These are phyloP conservation scores for Beta macrorhiza DNA, from an alignment of 179 eudicot genomes.

Conservation along the genomic window DNA sequence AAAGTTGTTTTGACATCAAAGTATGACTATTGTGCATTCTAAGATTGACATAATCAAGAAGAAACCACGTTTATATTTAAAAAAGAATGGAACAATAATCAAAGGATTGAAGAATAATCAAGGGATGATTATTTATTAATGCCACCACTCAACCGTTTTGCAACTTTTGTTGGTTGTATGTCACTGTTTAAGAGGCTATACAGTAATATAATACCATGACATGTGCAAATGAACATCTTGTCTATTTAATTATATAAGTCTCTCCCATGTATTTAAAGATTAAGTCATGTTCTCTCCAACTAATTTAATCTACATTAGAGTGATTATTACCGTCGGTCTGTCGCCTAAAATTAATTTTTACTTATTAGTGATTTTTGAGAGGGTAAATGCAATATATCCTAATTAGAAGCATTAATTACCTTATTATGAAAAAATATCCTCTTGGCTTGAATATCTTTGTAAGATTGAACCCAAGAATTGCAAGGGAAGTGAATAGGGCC, in stretches of 20 bases:
- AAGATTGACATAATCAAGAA: not conserved
- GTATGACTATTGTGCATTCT: not conserved
- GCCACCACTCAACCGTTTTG: not conserved
- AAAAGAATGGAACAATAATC: not conserved
- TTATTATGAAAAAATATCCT: constrained; percentile 82
- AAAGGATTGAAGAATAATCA: not conserved
- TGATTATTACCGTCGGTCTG: too few relatives aligned
- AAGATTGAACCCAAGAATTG: constrained; percentile 89
- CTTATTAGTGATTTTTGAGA: too few relatives aligned
- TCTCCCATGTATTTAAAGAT: too few relatives aligned
- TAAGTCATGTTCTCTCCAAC: too few relatives aligned
- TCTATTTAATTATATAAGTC: too few relatives aligned
- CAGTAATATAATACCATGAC: not conserved
- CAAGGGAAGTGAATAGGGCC: constrained; percentile 95
- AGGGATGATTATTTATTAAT: not conserved
- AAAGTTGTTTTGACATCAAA: constrained; percentile 9
- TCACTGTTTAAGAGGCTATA: not conserved
- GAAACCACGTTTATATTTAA: not conserved
- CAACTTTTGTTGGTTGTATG: not conserved
- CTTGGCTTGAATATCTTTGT: constrained; percentile 57
- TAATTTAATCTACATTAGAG: too few relatives aligned
- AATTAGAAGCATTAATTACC: constrained; percentile 35
- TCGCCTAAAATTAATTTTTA: too few relatives aligned
- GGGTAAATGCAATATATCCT: not conserved
- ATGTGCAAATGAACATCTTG: not conserved